These are phyloP conservation scores for Globisporangium carolinianum DNA, from an alignment of 352 stramenopile species.

Conservation along the genomic window DNA sequence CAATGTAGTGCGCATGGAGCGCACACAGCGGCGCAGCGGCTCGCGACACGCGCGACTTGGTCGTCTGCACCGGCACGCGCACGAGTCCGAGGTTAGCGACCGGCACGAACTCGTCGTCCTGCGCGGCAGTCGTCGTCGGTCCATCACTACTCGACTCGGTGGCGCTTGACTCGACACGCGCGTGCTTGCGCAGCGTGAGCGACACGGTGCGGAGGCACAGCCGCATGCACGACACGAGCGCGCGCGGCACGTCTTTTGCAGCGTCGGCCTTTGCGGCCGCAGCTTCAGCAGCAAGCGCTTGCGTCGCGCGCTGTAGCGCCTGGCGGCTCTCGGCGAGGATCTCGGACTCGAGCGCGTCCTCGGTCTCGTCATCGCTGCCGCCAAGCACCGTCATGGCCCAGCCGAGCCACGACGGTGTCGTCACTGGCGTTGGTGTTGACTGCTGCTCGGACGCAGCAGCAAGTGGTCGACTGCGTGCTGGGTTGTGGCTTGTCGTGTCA, in stretches of 20 bases:
- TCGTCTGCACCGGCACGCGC: slow-evolving; percentile 36
- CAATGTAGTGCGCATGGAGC: slow-evolving; percentile 43
- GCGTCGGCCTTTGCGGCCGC: slow-evolving; percentile 2
- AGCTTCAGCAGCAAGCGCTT: slow-evolving; percentile 7
- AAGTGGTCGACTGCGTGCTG: neutral
- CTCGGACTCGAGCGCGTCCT: slow-evolving; percentile 63
- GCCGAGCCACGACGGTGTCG: slow-evolving; percentile 43
- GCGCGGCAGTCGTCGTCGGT: slow-evolving; percentile 11
- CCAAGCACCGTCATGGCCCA: slow-evolving; percentile 66
- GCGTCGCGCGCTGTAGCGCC: slow-evolving; percentile 27
- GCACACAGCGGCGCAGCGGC: slow-evolving; percentile 51
- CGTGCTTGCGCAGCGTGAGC: slow-evolving; percentile 61
- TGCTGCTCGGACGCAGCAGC: neutral
- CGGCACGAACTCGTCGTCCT: slow-evolving; percentile 53
- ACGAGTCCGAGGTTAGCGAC: slow-evolving; percentile 82
- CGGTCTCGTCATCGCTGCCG: slow-evolving; percentile 38
- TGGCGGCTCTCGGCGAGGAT: slow-evolving; percentile 61
- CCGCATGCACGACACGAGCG: slow-evolving; percentile 36
- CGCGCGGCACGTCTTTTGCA: slow-evolving; percentile 11
- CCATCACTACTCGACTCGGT: slow-evolving; percentile 7
- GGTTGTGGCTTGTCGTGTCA: neutral
- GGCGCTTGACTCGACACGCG: neutral
- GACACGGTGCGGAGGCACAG: slow-evolving; percentile 48
- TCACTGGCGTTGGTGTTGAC: neutral
- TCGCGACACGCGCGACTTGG: slow-evolving; percentile 40